phyloP scores from a whole-genome alignment of 768 basidiomycete genomes.

The Neoboletus brunneissimus region DNA sequence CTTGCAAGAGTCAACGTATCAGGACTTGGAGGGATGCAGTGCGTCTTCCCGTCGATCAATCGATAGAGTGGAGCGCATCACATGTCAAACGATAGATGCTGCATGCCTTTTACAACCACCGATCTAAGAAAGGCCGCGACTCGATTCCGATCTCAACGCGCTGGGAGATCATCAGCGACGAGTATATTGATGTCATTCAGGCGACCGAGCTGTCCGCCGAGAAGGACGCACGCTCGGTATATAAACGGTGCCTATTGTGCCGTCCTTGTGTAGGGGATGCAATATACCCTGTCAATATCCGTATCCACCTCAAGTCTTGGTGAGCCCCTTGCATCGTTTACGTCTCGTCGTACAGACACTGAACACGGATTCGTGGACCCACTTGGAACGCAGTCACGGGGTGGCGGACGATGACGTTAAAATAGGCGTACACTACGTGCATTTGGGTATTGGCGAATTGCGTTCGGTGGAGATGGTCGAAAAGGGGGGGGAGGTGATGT shows the following conservation, averaged over 20 bases:
- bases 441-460: neutral
- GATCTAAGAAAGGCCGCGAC: too few species aligned
- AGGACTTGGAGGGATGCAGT: slow-evolving; percentile 1
- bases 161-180: neutral
- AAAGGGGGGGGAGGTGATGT: neutral
- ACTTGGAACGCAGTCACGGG: neutral
- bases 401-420: too few species aligned
- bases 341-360: neutral
- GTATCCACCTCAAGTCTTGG: neutral
- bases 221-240: too few species aligned
- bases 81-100: neutral
- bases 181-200: neutral
- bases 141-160: neutral
- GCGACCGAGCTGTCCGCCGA: neutral
- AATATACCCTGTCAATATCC: too few species aligned
- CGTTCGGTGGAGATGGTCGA: neutral
- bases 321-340: neutral
- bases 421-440: neutral
- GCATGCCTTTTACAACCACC: neutral
- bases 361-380: neutral
- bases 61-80: neutral
- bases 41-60: neutral
- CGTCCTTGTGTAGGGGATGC: slow-evolving; percentile 4
- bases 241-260: slow-evolving; percentile 8
- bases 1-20: neutral